Evolutionary conservation across 2,329 filamentous ascomycete genomes (phyloP).

Genomic region (Epichloe sp.): DNA sequence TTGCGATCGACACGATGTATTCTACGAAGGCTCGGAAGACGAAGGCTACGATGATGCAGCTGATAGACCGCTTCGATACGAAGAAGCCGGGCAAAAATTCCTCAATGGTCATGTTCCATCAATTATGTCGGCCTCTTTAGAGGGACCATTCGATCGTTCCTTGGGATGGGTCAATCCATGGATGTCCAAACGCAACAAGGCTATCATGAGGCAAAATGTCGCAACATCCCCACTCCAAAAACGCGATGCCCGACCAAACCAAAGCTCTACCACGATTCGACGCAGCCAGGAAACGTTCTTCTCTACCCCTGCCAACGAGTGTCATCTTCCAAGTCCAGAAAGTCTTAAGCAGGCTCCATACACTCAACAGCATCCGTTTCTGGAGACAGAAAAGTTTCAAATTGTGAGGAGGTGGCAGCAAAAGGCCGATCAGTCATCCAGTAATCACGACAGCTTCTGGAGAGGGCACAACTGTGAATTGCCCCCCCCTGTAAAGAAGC

Average conservation of each 20-base stretch:
- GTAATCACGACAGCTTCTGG: slow-evolving; percentile 11
- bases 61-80: slow-evolving; percentile 39
- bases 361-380: slow-evolving; percentile 15
- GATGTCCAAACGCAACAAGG: slow-evolving; percentile 8
- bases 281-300: slow-evolving; percentile 3
- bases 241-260: background rate
- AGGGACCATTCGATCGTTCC: slow-evolving; percentile 43
- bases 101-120: slow-evolving; percentile 41
- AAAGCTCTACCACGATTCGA: slow-evolving; percentile 5
- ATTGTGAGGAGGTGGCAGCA: slow-evolving; percentile 22
- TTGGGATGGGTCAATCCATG: slow-evolving; percentile 23
- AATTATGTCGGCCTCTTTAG: slow-evolving; percentile 46
- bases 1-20: slow-evolving; percentile 30
- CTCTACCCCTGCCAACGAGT: slow-evolving; percentile 14
- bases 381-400: slow-evolving; percentile 19
- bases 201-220: background rate
- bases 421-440: slow-evolving; percentile 5
- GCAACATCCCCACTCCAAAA: background rate
- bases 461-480: slow-evolving; percentile 5
- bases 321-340: slow-evolving; percentile 29
- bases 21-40: slow-evolving; percentile 45
- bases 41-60: slow-evolving; percentile 35
- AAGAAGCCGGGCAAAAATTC: slow-evolving; percentile 44
- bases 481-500: slow-evolving; percentile 12
- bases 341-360: slow-evolving; percentile 23